Percentiles rank a stretch among this genome's conserved stretches.
Evolutionary conservation across 495 filamentous ascomycete species (phyloP).

Genomic region (Penicillium coffeae): DNA sequence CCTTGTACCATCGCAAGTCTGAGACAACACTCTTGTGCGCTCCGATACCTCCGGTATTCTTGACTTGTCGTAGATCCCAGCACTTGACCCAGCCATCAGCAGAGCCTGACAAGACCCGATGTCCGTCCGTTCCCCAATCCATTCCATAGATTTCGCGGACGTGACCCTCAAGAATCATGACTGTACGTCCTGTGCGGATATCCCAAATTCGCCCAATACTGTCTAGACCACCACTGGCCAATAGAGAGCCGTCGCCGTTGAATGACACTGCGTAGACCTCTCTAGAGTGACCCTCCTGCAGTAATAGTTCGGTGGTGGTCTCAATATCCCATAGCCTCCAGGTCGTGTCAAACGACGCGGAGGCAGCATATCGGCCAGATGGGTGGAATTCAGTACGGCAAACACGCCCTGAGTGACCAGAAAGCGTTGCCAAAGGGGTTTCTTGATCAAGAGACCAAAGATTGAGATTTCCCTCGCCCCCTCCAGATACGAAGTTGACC

Average conservation of each 20-base stretch:
- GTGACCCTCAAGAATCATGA: conserved; percentile 94
- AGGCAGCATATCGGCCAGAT: conserved; percentile 83
- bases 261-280: conserved; percentile 88
- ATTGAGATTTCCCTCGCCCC: conserved; percentile 83
- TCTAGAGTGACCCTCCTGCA: conserved; percentile 92
- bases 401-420: conserved; percentile 82
- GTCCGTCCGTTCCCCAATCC: conserved; percentile 88
- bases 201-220: conserved; percentile 97
- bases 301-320: conserved; percentile 72
- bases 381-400: conserved; percentile 94
- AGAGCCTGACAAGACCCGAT: conserved; percentile 83
- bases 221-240: conserved; percentile 87
- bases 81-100: conserved; percentile 95
- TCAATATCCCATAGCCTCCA: conserved; percentile 97
- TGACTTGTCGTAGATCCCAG: conserved; percentile 92
- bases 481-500: conserved; percentile 86
- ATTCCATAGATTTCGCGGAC: conserved; percentile 89
- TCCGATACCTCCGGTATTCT: conserved; percentile 75
- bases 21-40: conserved; percentile 90
- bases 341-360: conserved; percentile 91
- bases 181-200: conserved; percentile 84
- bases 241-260: conserved; percentile 83
- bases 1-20: conserved; percentile 92
- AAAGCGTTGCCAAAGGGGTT: conserved; percentile 76
- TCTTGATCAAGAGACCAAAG: conserved; percentile 87